Base-by-base conservation (phyloP, 371 early-diverging fungal species). In the Mucor saturninus region DNA sequence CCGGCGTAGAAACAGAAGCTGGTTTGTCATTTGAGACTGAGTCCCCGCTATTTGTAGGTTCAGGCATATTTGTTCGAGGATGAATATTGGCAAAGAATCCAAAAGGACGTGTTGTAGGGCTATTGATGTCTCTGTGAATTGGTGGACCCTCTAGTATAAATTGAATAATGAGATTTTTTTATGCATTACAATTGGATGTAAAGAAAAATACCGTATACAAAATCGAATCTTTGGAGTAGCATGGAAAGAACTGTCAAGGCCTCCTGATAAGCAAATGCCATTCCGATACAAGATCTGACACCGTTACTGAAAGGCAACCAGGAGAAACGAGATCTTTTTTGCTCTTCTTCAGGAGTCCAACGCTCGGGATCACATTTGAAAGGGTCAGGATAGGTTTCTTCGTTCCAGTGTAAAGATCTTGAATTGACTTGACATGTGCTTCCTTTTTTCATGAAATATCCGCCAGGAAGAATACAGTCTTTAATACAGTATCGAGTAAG, bases 261-360 rank as follows among this genome's bases (percentile, higher is more conserved):
- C 68, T 86, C 86, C 71, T 83, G 82, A 2, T 85, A 58, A n/a
- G 86, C 84, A 67, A 86, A 83, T 40, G 78, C 80, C 68, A 76
- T 74, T 66, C 80, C 80, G 32, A 80, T 80, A 66, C 80, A 80
- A 14, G 72, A 69, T 50, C 50, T 50, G 37, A 75, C 76, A 30
- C 79, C 83, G 30, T 74, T 77, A 39, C 76, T 76, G 59, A 86
- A 86, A 7, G 86, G 86, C 15, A 86, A 43, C 86, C 86, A 86
- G 40, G 84, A 71, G 50, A 74, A 83, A 2, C 74, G 68, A 43
- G 79, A 75, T 7, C 86, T 71, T 59, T 81, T 80, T 48, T 76
- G 74, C 62, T 85, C 81, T 57, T 81, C 81, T 57, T 84, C 85
- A 9, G 81, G 79, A 8, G 76, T 67, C 56, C 71, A 87, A 4